Conservation (phyloP, 179 eudicot species). For the Beta corolliflora region DNA sequence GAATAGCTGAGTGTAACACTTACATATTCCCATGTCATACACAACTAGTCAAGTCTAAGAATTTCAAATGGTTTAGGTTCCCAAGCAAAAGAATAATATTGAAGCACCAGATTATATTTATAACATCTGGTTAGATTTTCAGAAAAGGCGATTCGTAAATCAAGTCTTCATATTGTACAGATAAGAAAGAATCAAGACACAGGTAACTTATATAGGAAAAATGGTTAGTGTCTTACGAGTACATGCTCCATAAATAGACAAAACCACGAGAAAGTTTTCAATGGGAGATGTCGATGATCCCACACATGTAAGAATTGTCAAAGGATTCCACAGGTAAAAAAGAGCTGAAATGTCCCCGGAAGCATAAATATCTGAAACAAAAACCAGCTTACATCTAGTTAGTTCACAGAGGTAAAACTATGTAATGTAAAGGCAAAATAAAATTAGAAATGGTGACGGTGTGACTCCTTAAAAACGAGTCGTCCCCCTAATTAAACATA, state of each 20-base stretch:
- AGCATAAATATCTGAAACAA: constrained; percentile 51
- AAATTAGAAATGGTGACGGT: no score
- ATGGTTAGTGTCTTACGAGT: constrained; percentile 53
- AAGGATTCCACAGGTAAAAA: constrained; percentile 93
- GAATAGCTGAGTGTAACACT: not conserved
- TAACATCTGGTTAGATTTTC: not conserved
- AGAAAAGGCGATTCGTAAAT: not conserved
- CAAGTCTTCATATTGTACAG: not conserved
- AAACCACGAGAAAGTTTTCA: constrained; percentile 69
- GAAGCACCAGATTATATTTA: not conserved
- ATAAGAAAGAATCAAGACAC: not conserved
- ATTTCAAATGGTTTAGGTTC: not conserved
- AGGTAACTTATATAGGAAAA: constrained; percentile 13
- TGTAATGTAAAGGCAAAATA: constrained; percentile 10
- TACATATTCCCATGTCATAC: not conserved
- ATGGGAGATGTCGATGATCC: constrained; percentile 86
- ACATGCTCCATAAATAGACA: constrained; percentile 92
- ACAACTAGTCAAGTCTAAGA: not conserved
- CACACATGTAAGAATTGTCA: constrained; percentile 77
- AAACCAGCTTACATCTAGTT: constrained; percentile 22
- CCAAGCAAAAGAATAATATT: not conserved
- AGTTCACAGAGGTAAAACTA: constrained; percentile 18
- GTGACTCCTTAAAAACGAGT: no score
- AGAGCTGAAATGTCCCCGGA: constrained; percentile 92
- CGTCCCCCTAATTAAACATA: not conserved